Percentiles rank a stretch among this genome's conserved stretches.
Evolutionary conservation across 441 rosid species (phyloP).

Genomic region (Erysimum cheiri): DNA sequence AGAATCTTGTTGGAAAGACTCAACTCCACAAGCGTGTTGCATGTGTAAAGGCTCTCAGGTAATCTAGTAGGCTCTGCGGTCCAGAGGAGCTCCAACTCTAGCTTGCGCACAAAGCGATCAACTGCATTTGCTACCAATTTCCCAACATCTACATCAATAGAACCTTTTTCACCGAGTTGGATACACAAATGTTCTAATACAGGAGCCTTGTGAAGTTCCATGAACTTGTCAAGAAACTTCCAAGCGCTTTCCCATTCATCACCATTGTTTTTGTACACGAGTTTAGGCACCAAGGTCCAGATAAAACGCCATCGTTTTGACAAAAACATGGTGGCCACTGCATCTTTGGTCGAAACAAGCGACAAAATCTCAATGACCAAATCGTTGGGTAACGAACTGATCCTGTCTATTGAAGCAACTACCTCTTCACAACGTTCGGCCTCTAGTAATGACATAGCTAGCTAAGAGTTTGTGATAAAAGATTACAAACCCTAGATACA

Average conservation of each 20-base stretch:
- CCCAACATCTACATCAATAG: not conserved
- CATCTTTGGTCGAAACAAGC: not conserved
- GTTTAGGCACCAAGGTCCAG: not conserved
- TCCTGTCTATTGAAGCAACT: not conserved
- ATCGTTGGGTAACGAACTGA: not conserved
- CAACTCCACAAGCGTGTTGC: slow-evolving; percentile 19
- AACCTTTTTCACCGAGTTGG: not conserved
- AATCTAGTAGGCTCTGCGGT: not conserved
- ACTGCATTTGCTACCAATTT: not conserved
- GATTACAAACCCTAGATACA: not conserved
- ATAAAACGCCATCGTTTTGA: slow-evolving; percentile 16
- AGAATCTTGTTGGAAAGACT: not conserved
- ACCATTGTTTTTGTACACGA: not conserved
- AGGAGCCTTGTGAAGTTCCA: slow-evolving; percentile 9
- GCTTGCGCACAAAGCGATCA: not conserved
- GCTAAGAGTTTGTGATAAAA: not conserved
- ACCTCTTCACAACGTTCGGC: not conserved
- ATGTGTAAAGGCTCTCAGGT: slow-evolving; percentile 18
- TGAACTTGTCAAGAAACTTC: not conserved
- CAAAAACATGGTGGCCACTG: not conserved
- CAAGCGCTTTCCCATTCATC: not conserved
- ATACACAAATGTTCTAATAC: not conserved
- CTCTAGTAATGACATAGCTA: not conserved
- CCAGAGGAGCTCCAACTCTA: not conserved
- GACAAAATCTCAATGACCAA: not conserved